These are phyloP conservation scores for Chalaropsis ovoidea DNA, from an alignment of 2,329 filamentous ascomycete genomes.

Conservation along the genomic window DNA sequence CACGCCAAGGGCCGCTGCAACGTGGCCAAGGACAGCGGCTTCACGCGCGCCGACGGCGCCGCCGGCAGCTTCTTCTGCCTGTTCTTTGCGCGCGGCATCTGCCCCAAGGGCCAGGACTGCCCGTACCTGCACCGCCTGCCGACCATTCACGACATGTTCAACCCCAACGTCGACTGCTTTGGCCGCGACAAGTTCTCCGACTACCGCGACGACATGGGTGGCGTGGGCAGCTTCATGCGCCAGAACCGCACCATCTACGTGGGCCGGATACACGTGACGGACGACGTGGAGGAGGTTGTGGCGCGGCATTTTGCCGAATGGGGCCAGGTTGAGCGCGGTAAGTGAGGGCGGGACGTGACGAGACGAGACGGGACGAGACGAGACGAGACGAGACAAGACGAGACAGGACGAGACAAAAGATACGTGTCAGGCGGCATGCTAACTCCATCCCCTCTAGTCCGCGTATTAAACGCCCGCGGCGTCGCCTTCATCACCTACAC, in stretches of 20 bases:
- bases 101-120: slow-evolving; percentile 84
- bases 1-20: slow-evolving; percentile 80
- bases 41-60: slow-evolving; percentile 66
- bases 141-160: slow-evolving; percentile 77
- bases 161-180: slow-evolving; percentile 91
- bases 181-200: slow-evolving; percentile 85
- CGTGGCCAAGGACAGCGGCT: slow-evolving; percentile 67
- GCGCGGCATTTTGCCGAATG: slow-evolving; percentile 93
- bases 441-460: slow-evolving; percentile 35
- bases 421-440: background rate
- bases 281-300: slow-evolving; percentile 95
- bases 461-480: slow-evolving; percentile 78
- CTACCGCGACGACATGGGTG: slow-evolving; percentile 95
- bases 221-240: slow-evolving; percentile 84
- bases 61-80: slow-evolving; percentile 83
- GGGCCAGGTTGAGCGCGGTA: slow-evolving; percentile 76
- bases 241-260: slow-evolving; percentile 92
- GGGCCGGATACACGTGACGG: slow-evolving; percentile 85
- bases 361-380: too few species aligned
- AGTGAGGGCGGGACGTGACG: slow-evolving; percentile 26
- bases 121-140: slow-evolving; percentile 87
- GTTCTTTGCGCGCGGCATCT: slow-evolving; percentile 73
- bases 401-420: too few species aligned
- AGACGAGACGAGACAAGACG: too few species aligned
- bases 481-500: slow-evolving; percentile 93